A percentile compares a stretch with the other conserved stretches of the same genome.
phyloP scores from a whole-genome alignment of 768 basidiomycete genomes.

The Amanita subjunquillea region DNA sequence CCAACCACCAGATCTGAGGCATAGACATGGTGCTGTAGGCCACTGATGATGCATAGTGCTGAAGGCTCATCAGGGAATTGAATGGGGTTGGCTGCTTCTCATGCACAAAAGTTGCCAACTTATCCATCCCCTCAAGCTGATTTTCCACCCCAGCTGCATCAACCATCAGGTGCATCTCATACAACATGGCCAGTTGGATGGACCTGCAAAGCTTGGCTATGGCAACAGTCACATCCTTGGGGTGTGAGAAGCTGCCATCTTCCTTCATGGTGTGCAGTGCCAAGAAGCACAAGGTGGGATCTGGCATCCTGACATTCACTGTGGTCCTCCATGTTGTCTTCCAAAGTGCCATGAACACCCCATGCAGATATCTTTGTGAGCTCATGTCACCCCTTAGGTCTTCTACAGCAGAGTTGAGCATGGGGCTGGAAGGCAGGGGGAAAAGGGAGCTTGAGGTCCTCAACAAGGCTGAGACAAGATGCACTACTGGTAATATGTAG shows the following conservation, averaged over 20 bases:
- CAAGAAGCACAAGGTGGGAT: conserved; percentile 11
- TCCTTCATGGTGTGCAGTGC: conserved; percentile 3
- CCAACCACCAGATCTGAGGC: conserved; percentile 12
- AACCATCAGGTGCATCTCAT: conserved; percentile 3
- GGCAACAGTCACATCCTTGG: conserved; percentile 5
- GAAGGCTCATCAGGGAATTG: conserved; percentile 9
- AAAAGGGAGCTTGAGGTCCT: background rate
- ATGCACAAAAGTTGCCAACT: background rate
- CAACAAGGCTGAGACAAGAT: conserved; percentile 9
- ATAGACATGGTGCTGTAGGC: conserved; percentile 7
- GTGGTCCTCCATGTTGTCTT: conserved; percentile 2
- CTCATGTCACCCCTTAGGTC: background rate
- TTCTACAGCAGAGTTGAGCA: background rate
- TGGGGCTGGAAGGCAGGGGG: background rate
- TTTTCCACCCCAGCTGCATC: background rate
- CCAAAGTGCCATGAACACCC: conserved; percentile 6
- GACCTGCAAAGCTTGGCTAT: conserved; percentile 7
- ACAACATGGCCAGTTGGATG: conserved; percentile 3
- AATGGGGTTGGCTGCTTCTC: conserved; percentile 13
- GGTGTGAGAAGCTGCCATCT: background rate
- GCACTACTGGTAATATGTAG: conserved; percentile 9
- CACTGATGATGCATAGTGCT: conserved; percentile 12
- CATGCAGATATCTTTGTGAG: conserved; percentile 3
- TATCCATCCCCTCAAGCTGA: background rate
- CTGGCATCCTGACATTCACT: background rate